These are phyloP conservation scores for Cutaneotrichosporon sp. DNA, from an alignment of 1,284 basidiomycete genomes.

Conservation along the genomic window DNA sequence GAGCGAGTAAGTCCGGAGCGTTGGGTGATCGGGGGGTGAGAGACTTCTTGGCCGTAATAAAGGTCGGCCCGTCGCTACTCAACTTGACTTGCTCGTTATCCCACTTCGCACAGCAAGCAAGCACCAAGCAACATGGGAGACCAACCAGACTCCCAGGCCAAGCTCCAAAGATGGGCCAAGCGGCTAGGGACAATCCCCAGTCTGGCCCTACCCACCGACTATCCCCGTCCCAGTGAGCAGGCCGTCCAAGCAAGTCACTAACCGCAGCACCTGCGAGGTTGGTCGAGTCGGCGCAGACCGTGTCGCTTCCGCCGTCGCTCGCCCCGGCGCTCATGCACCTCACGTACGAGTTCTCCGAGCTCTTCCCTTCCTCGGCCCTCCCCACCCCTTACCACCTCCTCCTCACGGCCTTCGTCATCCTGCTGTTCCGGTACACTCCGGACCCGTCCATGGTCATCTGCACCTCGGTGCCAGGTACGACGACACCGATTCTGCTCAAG, in stretches of 20 bases:
- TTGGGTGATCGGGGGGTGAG: too few relatives aligned
- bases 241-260: constrained; percentile 1
- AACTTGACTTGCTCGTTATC: not conserved
- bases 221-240: constrained; percentile 65
- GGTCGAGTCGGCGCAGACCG: constrained; percentile 70
- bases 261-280: constrained; percentile 59
- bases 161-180: constrained; percentile 46
- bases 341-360: constrained; percentile 67
- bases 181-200: constrained; percentile 65
- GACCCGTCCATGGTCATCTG: constrained; percentile 93
- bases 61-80: not conserved
- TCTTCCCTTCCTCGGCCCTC: constrained; percentile 44
- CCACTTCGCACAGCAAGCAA: not conserved
- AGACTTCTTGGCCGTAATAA: too few relatives aligned
- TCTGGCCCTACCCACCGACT: constrained; percentile 93
- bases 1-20: too few relatives aligned
- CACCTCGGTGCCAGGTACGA: constrained; percentile 70
- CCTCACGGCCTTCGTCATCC: constrained; percentile 81
- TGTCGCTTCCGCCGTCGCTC: constrained; percentile 55
- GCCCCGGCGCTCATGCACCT: constrained; percentile 45
- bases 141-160: constrained; percentile 14
- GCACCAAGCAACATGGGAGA: not conserved
- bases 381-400: constrained; percentile 89
- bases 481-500: constrained; percentile 77
- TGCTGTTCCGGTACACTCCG: constrained; percentile 92